Evolutionary conservation across 192 early-diverging fungal species (phyloP).

Genomic region (Entophlyctis luteolus): DNA sequence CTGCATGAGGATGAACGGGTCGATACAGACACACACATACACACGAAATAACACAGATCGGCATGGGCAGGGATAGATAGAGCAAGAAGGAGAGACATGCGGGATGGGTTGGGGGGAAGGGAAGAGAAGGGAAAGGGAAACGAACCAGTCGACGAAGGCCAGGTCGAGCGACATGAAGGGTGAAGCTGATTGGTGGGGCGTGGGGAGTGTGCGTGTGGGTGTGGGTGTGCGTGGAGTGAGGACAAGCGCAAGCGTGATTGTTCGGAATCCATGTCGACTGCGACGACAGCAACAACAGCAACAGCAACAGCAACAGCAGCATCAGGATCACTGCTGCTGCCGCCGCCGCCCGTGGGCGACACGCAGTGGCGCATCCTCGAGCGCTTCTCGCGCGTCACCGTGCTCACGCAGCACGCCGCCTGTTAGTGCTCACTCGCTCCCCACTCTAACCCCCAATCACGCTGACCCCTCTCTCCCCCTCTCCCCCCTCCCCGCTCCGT

Average conservation of each 20-base stretch:
- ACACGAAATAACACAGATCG: not conserved
- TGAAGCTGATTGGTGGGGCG: not conserved
- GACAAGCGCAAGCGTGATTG: too few species aligned
- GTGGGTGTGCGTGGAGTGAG: too few species aligned
- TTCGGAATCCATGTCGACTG: not conserved
- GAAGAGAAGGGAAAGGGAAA: not conserved
- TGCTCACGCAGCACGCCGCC: constrained; percentile 33
- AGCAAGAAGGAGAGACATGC: not conserved
- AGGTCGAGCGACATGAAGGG: constrained; percentile 4
- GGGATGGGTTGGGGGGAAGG: not conserved
- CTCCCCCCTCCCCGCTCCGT: too few species aligned
- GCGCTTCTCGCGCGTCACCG: constrained; percentile 47
- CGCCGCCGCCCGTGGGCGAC: constrained; percentile 32
- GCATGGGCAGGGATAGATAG: not conserved
- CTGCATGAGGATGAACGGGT: not conserved
- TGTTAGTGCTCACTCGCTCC: not conserved
- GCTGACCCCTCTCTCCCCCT: too few species aligned
- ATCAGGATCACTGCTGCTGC: not conserved
- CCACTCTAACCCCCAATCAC: too few species aligned
- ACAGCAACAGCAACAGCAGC: not conserved
- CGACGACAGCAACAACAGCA: not conserved
- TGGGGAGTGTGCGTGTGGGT: not conserved
- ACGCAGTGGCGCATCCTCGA: constrained; percentile 45
- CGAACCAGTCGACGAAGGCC: constrained; percentile 9
- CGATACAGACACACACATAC: too few species aligned